These are phyloP conservation scores for Phylloporus scabripes DNA, from an alignment of 768 basidiomycete genomes.

Conservation along the genomic window DNA sequence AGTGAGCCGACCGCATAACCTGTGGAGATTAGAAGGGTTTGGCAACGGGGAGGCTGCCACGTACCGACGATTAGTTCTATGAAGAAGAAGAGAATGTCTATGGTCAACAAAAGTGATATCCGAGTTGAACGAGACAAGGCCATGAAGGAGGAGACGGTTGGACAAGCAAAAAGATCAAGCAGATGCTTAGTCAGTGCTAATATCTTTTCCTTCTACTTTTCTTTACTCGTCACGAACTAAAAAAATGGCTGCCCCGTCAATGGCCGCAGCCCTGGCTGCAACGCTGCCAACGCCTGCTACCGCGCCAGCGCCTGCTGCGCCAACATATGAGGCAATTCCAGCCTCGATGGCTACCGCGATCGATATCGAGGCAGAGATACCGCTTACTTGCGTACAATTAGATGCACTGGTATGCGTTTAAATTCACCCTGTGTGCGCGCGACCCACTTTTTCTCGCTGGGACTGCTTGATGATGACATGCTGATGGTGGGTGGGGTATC, in stretches of 20 bases:
- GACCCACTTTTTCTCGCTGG: slow-evolving; percentile 1
- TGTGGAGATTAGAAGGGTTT: slow-evolving; percentile 24
- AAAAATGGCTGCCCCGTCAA: slow-evolving; percentile 67
- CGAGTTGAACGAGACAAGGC: slow-evolving; percentile 60
- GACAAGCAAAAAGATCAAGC: too few relatives aligned
- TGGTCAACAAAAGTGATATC: slow-evolving; percentile 71
- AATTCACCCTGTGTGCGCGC: background rate
- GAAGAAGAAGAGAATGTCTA: slow-evolving; percentile 85
- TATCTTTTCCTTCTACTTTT: background rate
- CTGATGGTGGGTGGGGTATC: slow-evolving; percentile 16
- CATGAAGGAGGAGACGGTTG: slow-evolving; percentile 16
- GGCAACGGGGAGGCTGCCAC: slow-evolving; percentile 19
- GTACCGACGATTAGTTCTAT: slow-evolving; percentile 77
- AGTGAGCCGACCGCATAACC: slow-evolving; percentile 96
- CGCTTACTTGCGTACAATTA: slow-evolving; percentile 72
- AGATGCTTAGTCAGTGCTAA: slow-evolving; percentile 19
- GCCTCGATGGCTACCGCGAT: slow-evolving; percentile 89
- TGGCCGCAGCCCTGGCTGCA: slow-evolving; percentile 91
- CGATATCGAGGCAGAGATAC: slow-evolving; percentile 89
- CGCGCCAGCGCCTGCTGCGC: slow-evolving; percentile 54
- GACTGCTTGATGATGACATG: background rate
- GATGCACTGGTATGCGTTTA: slow-evolving; percentile 70
- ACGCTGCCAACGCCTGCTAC: slow-evolving; percentile 61
- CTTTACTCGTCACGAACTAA: too few relatives aligned
- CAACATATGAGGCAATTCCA: slow-evolving; percentile 82